phyloP scores from a whole-genome alignment of 2,329 filamentous ascomycete genomes.

The Penicillium sp. region DNA sequence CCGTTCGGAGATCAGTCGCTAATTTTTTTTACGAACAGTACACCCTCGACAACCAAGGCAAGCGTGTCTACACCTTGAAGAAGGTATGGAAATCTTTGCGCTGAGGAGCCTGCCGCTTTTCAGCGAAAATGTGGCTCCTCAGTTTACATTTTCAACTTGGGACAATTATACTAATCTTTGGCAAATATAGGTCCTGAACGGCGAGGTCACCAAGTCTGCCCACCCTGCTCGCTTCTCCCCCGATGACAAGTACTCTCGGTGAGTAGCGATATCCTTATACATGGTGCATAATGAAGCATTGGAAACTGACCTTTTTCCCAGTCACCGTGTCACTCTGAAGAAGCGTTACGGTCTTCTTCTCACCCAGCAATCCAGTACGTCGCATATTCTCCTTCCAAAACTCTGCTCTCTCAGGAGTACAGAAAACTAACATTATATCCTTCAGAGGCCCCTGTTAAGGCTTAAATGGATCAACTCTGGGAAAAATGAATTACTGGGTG shows the following conservation, averaged over 20 bases:
- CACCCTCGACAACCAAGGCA: conserved; percentile 76
- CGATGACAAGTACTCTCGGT: conserved; percentile 95
- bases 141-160: neutral
- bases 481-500: conserved; percentile 27
- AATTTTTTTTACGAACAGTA: conserved; percentile 52
- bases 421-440: conserved; percentile 9
- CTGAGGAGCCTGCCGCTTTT: neutral
- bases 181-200: conserved; percentile 51
- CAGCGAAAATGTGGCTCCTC: conserved; percentile 27
- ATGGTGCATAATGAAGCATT: neutral
- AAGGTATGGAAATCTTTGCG: conserved; percentile 49
- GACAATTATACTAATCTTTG: conserved; percentile 9
- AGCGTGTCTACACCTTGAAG: conserved; percentile 91
- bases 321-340: conserved; percentile 92
- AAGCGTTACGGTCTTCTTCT: conserved; percentile 85
- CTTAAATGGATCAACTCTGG: conserved; percentile 25
- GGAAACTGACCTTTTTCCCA: conserved; percentile 31
- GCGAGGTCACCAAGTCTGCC: conserved; percentile 89
- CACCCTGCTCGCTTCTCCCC: conserved; percentile 96
- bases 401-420: no score
- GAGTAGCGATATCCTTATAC: conserved; percentile 16
- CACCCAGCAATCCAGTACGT: conserved; percentile 66
- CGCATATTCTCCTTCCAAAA: conserved; percentile 1
- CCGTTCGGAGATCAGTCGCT: conserved; percentile 10
- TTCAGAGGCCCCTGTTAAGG: conserved; percentile 32